These are phyloP conservation scores for Amphibolis antarctica DNA, from an alignment of 106 monocot genomes.

Conservation along the genomic window DNA sequence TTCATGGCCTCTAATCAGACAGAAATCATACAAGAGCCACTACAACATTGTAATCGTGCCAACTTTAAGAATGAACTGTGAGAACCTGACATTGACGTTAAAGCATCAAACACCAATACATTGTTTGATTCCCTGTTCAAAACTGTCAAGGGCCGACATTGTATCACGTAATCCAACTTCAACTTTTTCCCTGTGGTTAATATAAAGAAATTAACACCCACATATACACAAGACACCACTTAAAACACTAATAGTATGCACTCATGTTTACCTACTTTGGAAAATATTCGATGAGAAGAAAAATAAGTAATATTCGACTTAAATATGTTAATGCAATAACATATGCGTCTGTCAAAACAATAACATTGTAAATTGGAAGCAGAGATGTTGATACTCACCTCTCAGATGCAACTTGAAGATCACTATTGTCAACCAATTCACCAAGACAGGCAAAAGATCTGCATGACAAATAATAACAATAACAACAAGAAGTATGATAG, in stretches of 20 bases:
- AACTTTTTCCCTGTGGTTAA: constrained; percentile 6
- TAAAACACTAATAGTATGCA: too few species aligned
- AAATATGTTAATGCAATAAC: too few species aligned
- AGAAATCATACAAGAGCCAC: not conserved
- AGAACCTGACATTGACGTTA: not conserved
- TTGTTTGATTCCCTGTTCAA: constrained; percentile 7
- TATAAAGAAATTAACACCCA: not conserved
- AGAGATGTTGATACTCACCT: not conserved
- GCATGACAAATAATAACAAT: not conserved
- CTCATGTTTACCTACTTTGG: too few species aligned
- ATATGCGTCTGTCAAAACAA: too few species aligned
- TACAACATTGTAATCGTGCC: not conserved
- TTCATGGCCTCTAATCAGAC: too few species aligned
- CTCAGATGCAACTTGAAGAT: constrained; percentile 9
- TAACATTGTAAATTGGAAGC: too few species aligned
- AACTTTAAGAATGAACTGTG: too few species aligned
- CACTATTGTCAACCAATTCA: not conserved
- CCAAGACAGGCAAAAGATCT: constrained; percentile 7
- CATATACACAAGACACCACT: too few species aligned
- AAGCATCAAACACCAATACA: constrained; percentile 6
- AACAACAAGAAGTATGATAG: not conserved
- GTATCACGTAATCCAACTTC: constrained; percentile 6
- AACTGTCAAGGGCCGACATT: constrained; percentile 7
- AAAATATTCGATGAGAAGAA: too few species aligned
- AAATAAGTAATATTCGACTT: too few species aligned